Conservation (phyloP, 2,329 filamentous ascomycete species). For the Pochonia chlamydosporia region DNA sequence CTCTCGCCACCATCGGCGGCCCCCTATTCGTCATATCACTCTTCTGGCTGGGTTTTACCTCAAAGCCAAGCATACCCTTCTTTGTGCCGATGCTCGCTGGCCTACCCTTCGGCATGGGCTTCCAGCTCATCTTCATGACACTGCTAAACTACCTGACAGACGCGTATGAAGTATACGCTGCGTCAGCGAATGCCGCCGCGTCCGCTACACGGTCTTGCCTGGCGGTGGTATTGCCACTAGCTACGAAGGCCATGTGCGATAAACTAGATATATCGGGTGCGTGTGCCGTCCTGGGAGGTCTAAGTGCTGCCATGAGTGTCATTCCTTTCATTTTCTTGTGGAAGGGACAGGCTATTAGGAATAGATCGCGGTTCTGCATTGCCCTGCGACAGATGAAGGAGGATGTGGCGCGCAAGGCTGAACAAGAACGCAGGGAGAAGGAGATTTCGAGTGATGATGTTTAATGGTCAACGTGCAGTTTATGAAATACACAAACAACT, state of each 20-base stretch:
- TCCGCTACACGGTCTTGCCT: slow-evolving; percentile 94
- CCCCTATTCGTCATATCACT: slow-evolving; percentile 53
- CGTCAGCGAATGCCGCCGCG: slow-evolving; percentile 73
- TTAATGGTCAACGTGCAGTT: too few species aligned
- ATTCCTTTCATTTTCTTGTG: slow-evolving; percentile 50
- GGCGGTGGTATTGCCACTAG: slow-evolving; percentile 63
- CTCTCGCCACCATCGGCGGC: slow-evolving; percentile 65
- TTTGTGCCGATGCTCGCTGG: slow-evolving; percentile 54
- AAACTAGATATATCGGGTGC: slow-evolving; percentile 41
- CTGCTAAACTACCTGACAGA: slow-evolving; percentile 61
- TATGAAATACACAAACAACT: too few species aligned
- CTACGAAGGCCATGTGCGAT: slow-evolving; percentile 43
- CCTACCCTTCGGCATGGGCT: slow-evolving; percentile 55
- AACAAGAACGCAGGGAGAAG: slow-evolving; percentile 25
- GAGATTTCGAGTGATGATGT: background rate
- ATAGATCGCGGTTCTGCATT: slow-evolving; percentile 55
- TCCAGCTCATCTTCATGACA: slow-evolving; percentile 58
- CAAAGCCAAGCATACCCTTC: slow-evolving; percentile 41
- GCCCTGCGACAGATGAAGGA: slow-evolving; percentile 47
- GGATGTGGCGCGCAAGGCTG: slow-evolving; percentile 34
- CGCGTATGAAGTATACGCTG: slow-evolving; percentile 62
- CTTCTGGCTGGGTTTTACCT: slow-evolving; percentile 59
- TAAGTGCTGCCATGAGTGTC: slow-evolving; percentile 43
- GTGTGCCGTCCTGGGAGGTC: slow-evolving; percentile 45
- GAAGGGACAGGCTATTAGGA: slow-evolving; percentile 49